These are phyloP conservation scores for Coffea humblotiana DNA, from an alignment of 305 asterid genomes.

Conservation along the genomic window DNA sequence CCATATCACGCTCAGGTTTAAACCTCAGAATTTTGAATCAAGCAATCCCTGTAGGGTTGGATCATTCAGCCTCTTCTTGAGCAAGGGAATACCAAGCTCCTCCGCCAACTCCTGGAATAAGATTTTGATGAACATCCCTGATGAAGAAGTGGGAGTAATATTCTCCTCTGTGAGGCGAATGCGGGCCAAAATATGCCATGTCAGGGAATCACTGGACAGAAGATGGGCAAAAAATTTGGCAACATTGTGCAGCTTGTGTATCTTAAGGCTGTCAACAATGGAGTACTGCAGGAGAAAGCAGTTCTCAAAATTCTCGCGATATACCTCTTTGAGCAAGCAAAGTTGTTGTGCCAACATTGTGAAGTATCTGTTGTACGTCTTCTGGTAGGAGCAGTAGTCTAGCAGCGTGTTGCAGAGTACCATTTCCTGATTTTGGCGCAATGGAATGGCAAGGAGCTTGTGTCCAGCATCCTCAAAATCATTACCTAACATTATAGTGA, in stretches of 20 bases:
- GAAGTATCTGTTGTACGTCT: constrained; percentile 19
- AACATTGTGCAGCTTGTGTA: constrained; percentile 9
- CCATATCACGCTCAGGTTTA: no score
- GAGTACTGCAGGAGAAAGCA: constrained; percentile 18
- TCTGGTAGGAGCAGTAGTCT: constrained; percentile 11
- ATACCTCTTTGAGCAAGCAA: constrained; percentile 17
- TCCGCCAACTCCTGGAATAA: no score
- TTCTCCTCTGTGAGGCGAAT: no score
- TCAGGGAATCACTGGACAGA: constrained; percentile 15
- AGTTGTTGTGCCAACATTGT: constrained; percentile 16
- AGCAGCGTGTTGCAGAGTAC: constrained; percentile 3
- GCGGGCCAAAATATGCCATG: no score
- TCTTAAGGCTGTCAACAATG: neutral
- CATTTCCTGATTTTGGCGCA: constrained; percentile 17
- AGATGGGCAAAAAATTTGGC: constrained; percentile 24
- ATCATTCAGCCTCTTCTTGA: no score
- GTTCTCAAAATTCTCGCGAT: constrained; percentile 4
- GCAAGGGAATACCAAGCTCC: no score
- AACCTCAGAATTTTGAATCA: no score
- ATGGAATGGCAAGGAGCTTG: constrained; percentile 9
- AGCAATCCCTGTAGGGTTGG: no score
- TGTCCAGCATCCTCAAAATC: constrained; percentile 23
- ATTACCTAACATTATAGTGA: constrained; percentile 14
- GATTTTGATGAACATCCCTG: no score
- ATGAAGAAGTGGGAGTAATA: no score